Conservation (phyloP, 805 yeast species). For the Limtongia smithiae region DNA sequence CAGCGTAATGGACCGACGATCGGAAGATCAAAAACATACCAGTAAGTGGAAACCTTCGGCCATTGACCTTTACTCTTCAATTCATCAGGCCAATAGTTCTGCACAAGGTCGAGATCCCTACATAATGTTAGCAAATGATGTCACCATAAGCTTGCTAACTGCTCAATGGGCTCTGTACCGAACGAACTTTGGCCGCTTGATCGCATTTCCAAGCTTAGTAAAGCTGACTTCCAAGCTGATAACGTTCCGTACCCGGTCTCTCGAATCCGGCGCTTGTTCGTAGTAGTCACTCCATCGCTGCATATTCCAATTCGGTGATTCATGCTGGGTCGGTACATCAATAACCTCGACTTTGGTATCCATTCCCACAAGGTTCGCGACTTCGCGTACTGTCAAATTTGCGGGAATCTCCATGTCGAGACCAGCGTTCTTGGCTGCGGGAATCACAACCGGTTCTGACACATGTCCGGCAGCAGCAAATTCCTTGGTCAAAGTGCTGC, state of each 20-base stretch:
- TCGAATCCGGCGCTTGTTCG: conserved; percentile 40
- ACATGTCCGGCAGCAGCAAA: conserved; percentile 40
- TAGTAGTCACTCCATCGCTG: conserved; percentile 74
- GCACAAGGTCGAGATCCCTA: conserved; percentile 60
- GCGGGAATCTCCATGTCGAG: conserved; percentile 57
- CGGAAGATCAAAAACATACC: conserved; percentile 34
- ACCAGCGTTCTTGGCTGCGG: conserved; percentile 33
- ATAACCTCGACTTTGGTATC: conserved; percentile 71
- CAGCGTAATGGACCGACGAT: neutral
- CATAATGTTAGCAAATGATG: neutral
- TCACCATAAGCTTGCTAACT: too few species aligned
- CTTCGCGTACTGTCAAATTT: conserved; percentile 51
- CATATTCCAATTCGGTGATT: conserved; percentile 59
- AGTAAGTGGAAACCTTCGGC: conserved; percentile 57
- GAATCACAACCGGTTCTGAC: conserved; percentile 48
- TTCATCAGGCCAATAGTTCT: conserved; percentile 54
- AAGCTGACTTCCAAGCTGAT: conserved; percentile 75
- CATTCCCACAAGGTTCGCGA: conserved; percentile 59
- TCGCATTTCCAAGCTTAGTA: conserved; percentile 47
- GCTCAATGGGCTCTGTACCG: conserved; percentile 35
- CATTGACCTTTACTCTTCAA: conserved; percentile 19
- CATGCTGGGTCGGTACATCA: conserved; percentile 81
- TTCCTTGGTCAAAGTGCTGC: conserved; percentile 40
- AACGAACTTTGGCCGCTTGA: conserved; percentile 66
- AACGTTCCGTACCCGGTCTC: conserved; percentile 74